Evolutionary conservation across 2,329 filamentous ascomycete genomes (phyloP).

Genomic region (Hyphodiscus sp.): DNA sequence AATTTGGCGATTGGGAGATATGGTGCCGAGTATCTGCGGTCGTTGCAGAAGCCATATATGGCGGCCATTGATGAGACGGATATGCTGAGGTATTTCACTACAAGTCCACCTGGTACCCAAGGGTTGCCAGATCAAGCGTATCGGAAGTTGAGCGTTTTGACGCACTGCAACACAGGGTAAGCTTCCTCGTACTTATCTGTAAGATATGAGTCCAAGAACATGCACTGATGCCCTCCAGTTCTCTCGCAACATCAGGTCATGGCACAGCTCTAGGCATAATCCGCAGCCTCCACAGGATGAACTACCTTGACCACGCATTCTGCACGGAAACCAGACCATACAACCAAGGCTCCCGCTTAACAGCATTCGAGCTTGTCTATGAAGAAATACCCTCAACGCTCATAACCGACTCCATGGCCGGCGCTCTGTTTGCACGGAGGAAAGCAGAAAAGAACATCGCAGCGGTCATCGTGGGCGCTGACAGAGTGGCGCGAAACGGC

Average conservation of each 20-base stretch:
- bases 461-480: constrained; percentile 89
- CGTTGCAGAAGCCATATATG: constrained; percentile 26
- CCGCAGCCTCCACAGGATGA: constrained; percentile 64
- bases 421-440: constrained; percentile 64
- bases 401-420: constrained; percentile 96
- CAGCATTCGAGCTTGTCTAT: constrained; percentile 93
- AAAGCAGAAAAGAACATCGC: constrained; percentile 62
- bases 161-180: constrained; percentile 95
- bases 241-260: constrained; percentile 94
- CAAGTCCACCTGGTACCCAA: constrained; percentile 32
- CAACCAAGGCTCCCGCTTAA: constrained; percentile 93
- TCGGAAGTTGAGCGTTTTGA: constrained; percentile 71
- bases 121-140: constrained; percentile 39
- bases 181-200: constrained; percentile 10
- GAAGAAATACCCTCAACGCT: constrained; percentile 87
- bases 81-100: constrained; percentile 28
- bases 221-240: constrained; percentile 41
- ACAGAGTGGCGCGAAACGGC: constrained; percentile 91
- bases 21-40: constrained; percentile 74
- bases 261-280: constrained; percentile 94
- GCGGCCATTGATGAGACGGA: constrained; percentile 16
- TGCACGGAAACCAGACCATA: constrained; percentile 97
- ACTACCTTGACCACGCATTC: constrained; percentile 73
- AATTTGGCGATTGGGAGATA: constrained; percentile 79
- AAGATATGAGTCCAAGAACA: too few species aligned